Evolutionary conservation across 2,329 filamentous ascomycete genomes (phyloP).

Genomic region (Aspergillus terreus): DNA sequence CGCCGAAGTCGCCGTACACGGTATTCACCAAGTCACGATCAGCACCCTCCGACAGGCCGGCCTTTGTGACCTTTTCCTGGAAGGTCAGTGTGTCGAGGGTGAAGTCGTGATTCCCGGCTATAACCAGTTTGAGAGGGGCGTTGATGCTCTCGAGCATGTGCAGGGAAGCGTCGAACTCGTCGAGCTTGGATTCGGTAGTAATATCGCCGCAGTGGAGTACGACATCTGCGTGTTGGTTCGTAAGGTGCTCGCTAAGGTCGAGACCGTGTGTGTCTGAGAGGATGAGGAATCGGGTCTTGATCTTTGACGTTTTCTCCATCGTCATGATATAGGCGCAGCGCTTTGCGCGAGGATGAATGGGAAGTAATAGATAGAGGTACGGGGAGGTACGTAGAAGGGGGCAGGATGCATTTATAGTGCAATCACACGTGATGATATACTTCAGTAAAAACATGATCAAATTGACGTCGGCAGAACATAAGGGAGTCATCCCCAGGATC

Average conservation of each 20-base stretch:
- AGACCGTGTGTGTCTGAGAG: constrained; percentile 47
- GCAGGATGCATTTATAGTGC: not conserved
- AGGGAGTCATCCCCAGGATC: not conserved
- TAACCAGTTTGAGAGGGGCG: constrained; percentile 52
- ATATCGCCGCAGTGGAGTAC: constrained; percentile 54
- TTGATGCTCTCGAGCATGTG: constrained; percentile 41
- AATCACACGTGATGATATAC: not conserved
- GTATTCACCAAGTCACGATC: constrained; percentile 26
- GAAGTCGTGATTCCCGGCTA: constrained; percentile 56
- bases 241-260: constrained; percentile 18
- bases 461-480: not conserved
- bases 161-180: constrained; percentile 43
- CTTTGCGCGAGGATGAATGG: not conserved
- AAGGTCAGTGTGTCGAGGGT: constrained; percentile 40
- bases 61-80: constrained; percentile 28
- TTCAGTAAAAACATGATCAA: not conserved
- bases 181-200: constrained; percentile 40
- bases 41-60: constrained; percentile 15
- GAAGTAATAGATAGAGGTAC: not conserved
- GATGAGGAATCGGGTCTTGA: constrained; percentile 43
- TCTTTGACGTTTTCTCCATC: not conserved
- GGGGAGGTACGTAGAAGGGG: not conserved
- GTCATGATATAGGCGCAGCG: not conserved
- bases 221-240: constrained; percentile 42
- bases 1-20: constrained; percentile 40